Evolutionary conservation across 805 yeast genomes (phyloP).

Genomic region (Candida dajiaensis): DNA sequence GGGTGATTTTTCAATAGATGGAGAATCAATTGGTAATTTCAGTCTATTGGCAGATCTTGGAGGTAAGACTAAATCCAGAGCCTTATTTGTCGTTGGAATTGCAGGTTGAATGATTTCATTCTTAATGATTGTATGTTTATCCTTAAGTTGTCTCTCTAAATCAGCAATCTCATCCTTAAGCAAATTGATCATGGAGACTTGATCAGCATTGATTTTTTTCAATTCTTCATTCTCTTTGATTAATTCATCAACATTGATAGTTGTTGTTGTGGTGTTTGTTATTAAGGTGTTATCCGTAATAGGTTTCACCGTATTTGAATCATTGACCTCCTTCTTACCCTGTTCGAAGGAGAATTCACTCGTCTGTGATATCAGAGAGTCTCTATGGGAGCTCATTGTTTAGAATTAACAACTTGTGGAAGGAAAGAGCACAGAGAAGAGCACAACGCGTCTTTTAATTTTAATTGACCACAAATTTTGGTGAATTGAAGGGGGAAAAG

Average conservation of each 20-base stretch:
- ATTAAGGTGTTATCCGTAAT: no score
- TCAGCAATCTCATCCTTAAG: slow-evolving; percentile 13
- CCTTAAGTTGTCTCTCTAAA: slow-evolving; percentile 6
- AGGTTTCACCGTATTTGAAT: no score
- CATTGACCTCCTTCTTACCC: background rate
- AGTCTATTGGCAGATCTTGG: slow-evolving; percentile 35
- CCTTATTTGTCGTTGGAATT: background rate
- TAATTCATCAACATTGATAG: slow-evolving; percentile 7
- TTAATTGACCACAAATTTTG: no score
- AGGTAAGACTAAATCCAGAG: slow-evolving; percentile 24
- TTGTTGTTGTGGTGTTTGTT: no score
- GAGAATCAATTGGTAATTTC: background rate
- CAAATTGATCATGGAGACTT: slow-evolving; percentile 8
- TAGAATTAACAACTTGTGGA: no score
- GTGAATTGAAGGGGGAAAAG: no score
- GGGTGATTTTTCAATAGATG: background rate
- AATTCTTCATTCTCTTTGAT: slow-evolving; percentile 13
- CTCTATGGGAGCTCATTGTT: background rate
- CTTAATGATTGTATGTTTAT: background rate
- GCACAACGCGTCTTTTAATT: no score
- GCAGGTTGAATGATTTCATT: background rate
- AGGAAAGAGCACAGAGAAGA: no score
- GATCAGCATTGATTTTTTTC: slow-evolving; percentile 14
- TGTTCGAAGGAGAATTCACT: background rate
- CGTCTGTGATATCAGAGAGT: background rate